phyloP scores from a whole-genome alignment of 345 rosid genomes.

The Populus deltoides region DNA sequence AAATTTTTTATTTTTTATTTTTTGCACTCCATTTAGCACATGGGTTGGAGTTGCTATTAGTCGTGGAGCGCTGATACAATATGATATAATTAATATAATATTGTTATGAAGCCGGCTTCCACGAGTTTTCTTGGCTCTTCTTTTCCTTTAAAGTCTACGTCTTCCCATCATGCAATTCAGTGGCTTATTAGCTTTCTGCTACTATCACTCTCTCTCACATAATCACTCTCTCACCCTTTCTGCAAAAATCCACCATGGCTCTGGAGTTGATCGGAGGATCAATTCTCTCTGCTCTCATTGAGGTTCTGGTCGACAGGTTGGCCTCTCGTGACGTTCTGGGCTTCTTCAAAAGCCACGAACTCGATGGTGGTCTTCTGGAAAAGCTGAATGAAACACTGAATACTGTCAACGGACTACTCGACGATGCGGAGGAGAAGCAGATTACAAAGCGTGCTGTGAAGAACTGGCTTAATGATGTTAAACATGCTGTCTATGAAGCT shows the following conservation, averaged over 20 bases:
- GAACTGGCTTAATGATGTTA: slow-evolving; percentile 18
- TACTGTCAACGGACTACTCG: slow-evolving; percentile 4
- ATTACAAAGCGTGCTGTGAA: background rate
- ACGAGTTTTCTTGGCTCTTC: too few relatives aligned
- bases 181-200: too few relatives aligned
- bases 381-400: background rate
- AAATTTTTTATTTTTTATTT: too few relatives aligned
- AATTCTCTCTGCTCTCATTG: slow-evolving; percentile 1
- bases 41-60: too few relatives aligned
- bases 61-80: too few relatives aligned
- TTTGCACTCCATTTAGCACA: too few relatives aligned
- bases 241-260: slow-evolving; percentile 6
- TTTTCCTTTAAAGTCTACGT: too few relatives aligned
- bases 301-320: slow-evolving; percentile 2
- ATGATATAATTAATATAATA: too few relatives aligned
- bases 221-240: too few relatives aligned
- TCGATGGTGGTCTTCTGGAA: background rate
- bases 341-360: slow-evolving; percentile 8
- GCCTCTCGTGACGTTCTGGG: background rate
- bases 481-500: slow-evolving; percentile 20
- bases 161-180: too few relatives aligned
- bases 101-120: too few relatives aligned
- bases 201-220: too few relatives aligned
- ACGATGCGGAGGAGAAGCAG: slow-evolving; percentile 24
- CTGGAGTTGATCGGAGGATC: background rate